Percentiles rank a stretch among this genome's conserved stretches.
phyloP scores from a whole-genome alignment of 176 grass and related monocot genomes.

The Puccinellia tenuiflora region DNA sequence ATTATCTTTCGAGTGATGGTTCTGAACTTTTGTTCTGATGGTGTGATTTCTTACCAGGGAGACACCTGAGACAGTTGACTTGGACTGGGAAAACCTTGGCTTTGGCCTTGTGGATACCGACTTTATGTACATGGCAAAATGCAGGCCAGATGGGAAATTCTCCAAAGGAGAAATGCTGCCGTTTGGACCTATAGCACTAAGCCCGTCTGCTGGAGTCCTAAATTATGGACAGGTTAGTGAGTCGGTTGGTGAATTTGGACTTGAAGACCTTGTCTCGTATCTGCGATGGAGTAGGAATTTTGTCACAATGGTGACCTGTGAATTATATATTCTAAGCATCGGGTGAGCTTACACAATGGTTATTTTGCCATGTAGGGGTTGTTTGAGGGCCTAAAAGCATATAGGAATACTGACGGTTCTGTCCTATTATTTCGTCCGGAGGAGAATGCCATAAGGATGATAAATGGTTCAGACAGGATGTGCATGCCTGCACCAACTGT shows the following conservation, averaged over 20 bases:
- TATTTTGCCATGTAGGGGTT: slow-evolving; percentile 48
- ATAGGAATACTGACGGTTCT: slow-evolving; percentile 73
- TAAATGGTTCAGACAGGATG: slow-evolving; percentile 70
- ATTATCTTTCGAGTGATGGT: not conserved
- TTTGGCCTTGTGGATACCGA: slow-evolving; percentile 67
- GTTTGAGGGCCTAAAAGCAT: slow-evolving; percentile 91
- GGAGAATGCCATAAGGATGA: slow-evolving; percentile 34
- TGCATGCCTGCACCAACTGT: slow-evolving; percentile 80
- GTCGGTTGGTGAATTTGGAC: not conserved
- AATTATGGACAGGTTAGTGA: slow-evolving; percentile 86
- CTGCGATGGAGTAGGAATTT: not conserved
- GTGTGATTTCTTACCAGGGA: slow-evolving; percentile 31
- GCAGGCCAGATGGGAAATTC: slow-evolving; percentile 58
- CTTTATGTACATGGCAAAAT: slow-evolving; percentile 69
- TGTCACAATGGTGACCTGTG: not conserved
- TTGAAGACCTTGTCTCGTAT: not conserved
- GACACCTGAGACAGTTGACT: slow-evolving; percentile 34
- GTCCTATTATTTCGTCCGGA: slow-evolving; percentile 35
- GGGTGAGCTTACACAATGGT: not conserved
- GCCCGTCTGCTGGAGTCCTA: slow-evolving; percentile 71
- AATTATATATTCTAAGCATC: not conserved
- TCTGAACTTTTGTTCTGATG: not conserved
- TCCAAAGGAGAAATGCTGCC: slow-evolving; percentile 55
- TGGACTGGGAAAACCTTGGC: slow-evolving; percentile 85
- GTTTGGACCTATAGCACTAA: slow-evolving; percentile 65